Conservation (phyloP, 2,329 filamentous ascomycete genomes). For the Trichoderma citrinoviride region DNA sequence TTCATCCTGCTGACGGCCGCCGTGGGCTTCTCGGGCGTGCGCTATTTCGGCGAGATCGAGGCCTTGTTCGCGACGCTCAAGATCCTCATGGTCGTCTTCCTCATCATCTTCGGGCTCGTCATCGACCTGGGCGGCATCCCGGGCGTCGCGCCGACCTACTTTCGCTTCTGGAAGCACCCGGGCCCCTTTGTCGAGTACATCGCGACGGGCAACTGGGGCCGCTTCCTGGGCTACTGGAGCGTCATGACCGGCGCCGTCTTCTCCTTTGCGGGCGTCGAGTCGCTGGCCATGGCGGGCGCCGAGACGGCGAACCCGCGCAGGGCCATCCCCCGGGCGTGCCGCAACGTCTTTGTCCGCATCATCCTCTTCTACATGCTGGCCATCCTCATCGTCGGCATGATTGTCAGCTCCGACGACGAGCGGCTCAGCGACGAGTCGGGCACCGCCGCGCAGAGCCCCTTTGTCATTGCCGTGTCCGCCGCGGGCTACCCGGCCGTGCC, state of each 20-base stretch:
- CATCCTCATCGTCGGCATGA: constrained; percentile 67
- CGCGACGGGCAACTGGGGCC: constrained; percentile 55
- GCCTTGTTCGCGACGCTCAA: constrained; percentile 54
- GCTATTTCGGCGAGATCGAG: constrained; percentile 60
- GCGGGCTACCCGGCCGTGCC: constrained; percentile 67
- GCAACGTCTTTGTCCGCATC: constrained; percentile 57
- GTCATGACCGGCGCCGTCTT: constrained; percentile 63
- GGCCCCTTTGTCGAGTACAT: constrained; percentile 67
- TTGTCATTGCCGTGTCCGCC: constrained; percentile 68
- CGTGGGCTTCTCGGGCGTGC: constrained; percentile 57
- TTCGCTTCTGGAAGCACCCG: constrained; percentile 67
- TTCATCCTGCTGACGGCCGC: constrained; percentile 54
- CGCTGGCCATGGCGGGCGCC: constrained; percentile 60
- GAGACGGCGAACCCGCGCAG: constrained; percentile 55
- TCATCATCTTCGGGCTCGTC: constrained; percentile 61
- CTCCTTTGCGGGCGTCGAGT: constrained; percentile 65
- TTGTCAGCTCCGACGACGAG: constrained; percentile 59
- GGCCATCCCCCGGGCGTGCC: constrained; percentile 54
- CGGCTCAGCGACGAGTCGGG: constrained; percentile 49
- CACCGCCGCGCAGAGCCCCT: constrained; percentile 54
- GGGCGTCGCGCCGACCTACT: constrained; percentile 58
- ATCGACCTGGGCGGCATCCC: constrained; percentile 62
- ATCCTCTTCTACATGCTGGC: constrained; percentile 61
- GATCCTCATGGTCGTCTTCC: constrained; percentile 58
- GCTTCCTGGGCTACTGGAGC: constrained; percentile 65